These are phyloP conservation scores for Neocucurbitaria cava DNA, from an alignment of 2,329 filamentous ascomycete genomes.

Conservation along the genomic window DNA sequence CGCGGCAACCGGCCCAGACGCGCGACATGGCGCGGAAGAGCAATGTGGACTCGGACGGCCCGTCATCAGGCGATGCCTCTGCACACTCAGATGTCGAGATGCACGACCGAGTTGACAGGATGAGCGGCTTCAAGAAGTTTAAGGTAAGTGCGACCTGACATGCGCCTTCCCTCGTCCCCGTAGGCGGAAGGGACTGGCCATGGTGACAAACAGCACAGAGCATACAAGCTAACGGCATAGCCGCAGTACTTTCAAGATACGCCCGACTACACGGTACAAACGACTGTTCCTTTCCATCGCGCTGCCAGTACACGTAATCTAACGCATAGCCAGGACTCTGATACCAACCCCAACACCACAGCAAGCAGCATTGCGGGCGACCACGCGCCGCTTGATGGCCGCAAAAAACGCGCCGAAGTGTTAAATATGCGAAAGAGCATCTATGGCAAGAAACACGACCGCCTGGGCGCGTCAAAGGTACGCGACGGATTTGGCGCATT, in stretches of 20 bases:
- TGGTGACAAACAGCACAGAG: conserved; percentile 2
- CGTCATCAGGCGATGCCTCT: conserved; percentile 47
- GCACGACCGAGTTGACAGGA: conserved; percentile 43
- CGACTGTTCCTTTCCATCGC: neutral
- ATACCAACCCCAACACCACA: conserved; percentile 70
- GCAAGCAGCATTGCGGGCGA: conserved; percentile 90
- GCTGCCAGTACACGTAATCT: conserved; percentile 15
- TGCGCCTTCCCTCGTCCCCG: conserved; percentile 11
- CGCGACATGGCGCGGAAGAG: conserved; percentile 51
- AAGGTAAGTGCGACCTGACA: conserved; percentile 30
- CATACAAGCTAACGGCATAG: conserved; percentile 32
- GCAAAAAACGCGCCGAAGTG: conserved; percentile 84
- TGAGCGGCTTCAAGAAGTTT: conserved; percentile 46
- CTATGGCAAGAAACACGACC: conserved; percentile 93
- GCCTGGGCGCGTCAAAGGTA: conserved; percentile 91
- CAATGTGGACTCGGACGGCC: conserved; percentile 43
- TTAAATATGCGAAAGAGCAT: conserved; percentile 90
- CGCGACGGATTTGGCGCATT: conserved; percentile 18
- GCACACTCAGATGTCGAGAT: conserved; percentile 49
- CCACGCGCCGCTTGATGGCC: conserved; percentile 69
- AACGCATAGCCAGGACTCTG: conserved; percentile 62
- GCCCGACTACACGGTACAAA: conserved; percentile 65
- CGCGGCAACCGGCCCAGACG: conserved; percentile 43
- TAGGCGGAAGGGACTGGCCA: neutral
- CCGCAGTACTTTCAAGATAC: conserved; percentile 62